Conservation (phyloP, 1,139 yeast genomes). For the Pichia sp. region DNA sequence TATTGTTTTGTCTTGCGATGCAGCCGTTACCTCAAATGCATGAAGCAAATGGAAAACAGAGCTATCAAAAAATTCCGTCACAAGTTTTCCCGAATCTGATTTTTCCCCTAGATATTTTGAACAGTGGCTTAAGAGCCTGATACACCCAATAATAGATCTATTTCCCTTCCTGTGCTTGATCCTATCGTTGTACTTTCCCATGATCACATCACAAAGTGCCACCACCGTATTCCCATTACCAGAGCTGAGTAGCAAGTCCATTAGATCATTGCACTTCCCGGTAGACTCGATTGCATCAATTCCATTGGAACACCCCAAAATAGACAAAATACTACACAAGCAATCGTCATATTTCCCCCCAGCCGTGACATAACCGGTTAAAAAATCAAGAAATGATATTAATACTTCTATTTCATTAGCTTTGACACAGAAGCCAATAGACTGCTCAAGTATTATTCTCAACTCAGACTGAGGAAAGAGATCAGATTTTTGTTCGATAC, state of each 20-base stretch:
- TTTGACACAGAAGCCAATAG: background rate
- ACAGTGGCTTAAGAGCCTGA: constrained; percentile 13
- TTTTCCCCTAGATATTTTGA: constrained; percentile 11
- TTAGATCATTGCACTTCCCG: constrained; percentile 7
- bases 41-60: constrained; percentile 13
- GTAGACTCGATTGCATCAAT: constrained; percentile 27
- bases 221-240: constrained; percentile 27
- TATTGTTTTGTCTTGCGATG: constrained; percentile 6
- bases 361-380: constrained; percentile 5
- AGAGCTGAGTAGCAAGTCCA: constrained; percentile 31
- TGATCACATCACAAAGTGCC: constrained; percentile 33
- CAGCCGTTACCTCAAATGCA: constrained; percentile 11
- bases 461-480: constrained; percentile 5
- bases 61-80: constrained; percentile 15
- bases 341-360: constrained; percentile 4
- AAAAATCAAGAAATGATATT: constrained; percentile 28
- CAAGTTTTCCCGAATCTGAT: constrained; percentile 9
- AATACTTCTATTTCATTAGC: constrained; percentile 6
- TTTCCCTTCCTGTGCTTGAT: constrained; percentile 8
- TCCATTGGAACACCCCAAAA: constrained; percentile 37
- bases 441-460: constrained; percentile 1
- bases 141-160: constrained; percentile 17
- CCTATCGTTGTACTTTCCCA: constrained; percentile 17
- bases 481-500: constrained; percentile 2
- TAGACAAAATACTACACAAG: constrained; percentile 9